Percentiles rank a stretch among this genome's conserved stretches.
Conservation (phyloP, 148 eudicot genomes). For the Vaccinium corymbosum region DNA sequence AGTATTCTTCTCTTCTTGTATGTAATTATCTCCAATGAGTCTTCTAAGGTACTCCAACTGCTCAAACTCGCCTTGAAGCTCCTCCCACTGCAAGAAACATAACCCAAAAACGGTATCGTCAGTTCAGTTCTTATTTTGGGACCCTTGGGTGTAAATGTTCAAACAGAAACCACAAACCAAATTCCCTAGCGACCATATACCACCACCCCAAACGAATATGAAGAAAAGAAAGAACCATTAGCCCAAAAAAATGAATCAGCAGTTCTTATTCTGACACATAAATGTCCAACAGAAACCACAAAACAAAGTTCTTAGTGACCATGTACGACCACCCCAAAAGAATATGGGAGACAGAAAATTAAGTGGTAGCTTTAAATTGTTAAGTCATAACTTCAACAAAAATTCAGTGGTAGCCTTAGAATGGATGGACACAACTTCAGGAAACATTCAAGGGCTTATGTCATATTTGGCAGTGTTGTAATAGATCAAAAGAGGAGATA, state of each 20-base stretch:
- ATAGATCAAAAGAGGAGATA: background rate
- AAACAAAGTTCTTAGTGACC: background rate
- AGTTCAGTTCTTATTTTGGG: background rate
- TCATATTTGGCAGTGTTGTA: background rate
- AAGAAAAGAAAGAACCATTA: background rate
- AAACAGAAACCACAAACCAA: background rate
- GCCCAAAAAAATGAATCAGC: background rate
- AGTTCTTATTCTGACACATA: background rate
- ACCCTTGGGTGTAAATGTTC: background rate
- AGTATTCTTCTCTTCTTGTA: background rate
- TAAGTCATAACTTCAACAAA: background rate
- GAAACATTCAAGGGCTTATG: background rate
- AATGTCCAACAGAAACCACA: conserved; percentile 1
- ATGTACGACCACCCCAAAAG: background rate
- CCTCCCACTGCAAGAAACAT: conserved; percentile 77
- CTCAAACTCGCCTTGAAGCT: conserved; percentile 66
- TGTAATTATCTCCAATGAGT: conserved; percentile 44
- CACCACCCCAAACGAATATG: background rate
- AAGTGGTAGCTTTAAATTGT: background rate
- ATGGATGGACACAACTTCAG: background rate
- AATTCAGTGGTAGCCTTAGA: background rate
- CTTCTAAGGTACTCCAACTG: conserved; percentile 69
- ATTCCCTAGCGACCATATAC: background rate
- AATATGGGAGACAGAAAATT: background rate
- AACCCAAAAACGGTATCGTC: background rate